Evolutionary conservation across 495 filamentous ascomycete species (phyloP).

Genomic region (Penicillium tannophilum): DNA sequence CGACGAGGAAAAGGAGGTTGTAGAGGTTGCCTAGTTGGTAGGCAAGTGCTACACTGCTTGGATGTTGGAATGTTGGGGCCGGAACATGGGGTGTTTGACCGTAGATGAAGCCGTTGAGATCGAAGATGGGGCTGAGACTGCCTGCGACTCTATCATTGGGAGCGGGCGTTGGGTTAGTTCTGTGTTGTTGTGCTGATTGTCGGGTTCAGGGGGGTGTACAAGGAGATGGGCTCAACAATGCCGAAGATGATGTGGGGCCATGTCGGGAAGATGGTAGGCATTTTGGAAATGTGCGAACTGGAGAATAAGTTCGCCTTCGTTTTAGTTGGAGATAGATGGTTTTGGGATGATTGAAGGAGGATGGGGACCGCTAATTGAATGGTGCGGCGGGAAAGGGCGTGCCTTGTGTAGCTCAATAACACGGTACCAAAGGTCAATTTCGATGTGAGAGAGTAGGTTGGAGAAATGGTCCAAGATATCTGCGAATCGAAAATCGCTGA

Average conservation of each 20-base stretch:
- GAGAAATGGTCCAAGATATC: too few relatives aligned
- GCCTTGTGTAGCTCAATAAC: not conserved
- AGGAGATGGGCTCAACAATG: conserved; percentile 67
- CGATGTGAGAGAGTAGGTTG: too few relatives aligned
- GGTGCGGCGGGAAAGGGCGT: not conserved
- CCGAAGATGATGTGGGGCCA: conserved; percentile 48
- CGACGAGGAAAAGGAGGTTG: conserved; percentile 63
- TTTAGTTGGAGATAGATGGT: not conserved
- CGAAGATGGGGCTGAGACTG: conserved; percentile 54
- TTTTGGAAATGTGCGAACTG: conserved; percentile 10
- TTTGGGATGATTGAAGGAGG: not conserved
- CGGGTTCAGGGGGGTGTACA: conserved; percentile 47
- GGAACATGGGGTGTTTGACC: conserved; percentile 55
- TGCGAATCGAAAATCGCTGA: not conserved
- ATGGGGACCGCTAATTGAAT: not conserved
- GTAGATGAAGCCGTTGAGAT: conserved; percentile 59
- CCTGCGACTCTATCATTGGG: conserved; percentile 54
- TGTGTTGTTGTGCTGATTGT: conserved; percentile 7
- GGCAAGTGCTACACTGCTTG: conserved; percentile 51
- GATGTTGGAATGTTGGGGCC: conserved; percentile 31
- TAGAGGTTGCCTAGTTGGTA: conserved; percentile 72
- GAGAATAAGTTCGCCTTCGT: conserved; percentile 3
- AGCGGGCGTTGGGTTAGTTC: conserved; percentile 10
- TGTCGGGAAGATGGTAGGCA: conserved; percentile 43
- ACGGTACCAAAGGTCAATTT: not conserved